Evolutionary conservation across 169 alveolate genomes (phyloP).

Genomic region (Plasmodium gonderi): DNA sequence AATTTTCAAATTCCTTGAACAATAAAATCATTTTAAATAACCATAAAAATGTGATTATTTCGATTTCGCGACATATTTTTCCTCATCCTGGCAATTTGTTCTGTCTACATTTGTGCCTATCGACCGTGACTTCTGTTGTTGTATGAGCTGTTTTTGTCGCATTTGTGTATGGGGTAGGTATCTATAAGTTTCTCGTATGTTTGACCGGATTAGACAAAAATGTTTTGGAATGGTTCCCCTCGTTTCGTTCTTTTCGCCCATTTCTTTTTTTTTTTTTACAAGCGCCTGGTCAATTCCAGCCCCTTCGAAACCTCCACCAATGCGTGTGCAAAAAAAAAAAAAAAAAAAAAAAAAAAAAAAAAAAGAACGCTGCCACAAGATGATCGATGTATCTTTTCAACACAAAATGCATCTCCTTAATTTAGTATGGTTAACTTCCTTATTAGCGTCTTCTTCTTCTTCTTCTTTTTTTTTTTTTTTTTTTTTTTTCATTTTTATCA

Average conservation of each 20-base stretch:
- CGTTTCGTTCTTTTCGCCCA: background rate
- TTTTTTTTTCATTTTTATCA: background rate
- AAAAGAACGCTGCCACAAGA: background rate
- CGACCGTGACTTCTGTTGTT: too few relatives aligned
- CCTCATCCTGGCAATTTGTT: background rate
- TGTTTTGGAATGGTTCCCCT: background rate
- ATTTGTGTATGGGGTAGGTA: too few relatives aligned
- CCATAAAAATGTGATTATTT: background rate
- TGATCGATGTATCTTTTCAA: background rate
- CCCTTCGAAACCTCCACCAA: background rate
- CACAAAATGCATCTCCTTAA: background rate
- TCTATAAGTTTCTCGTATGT: too few relatives aligned
- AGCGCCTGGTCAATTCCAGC: background rate
- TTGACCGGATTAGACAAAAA: too few relatives aligned
- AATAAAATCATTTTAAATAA: background rate
- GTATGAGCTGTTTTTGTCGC: too few relatives aligned
- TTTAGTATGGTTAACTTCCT: background rate
- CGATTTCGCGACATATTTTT: background rate
- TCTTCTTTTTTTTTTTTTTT: background rate
- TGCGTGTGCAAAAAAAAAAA: background rate
- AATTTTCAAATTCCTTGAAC: too few relatives aligned
- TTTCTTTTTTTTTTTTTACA: background rate
- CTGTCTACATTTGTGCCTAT: too few relatives aligned
- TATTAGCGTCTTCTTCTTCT: background rate
- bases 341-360: background rate